Conservation (phyloP, 805 yeast species). For the Zygosaccharomyces gambellarensis region DNA sequence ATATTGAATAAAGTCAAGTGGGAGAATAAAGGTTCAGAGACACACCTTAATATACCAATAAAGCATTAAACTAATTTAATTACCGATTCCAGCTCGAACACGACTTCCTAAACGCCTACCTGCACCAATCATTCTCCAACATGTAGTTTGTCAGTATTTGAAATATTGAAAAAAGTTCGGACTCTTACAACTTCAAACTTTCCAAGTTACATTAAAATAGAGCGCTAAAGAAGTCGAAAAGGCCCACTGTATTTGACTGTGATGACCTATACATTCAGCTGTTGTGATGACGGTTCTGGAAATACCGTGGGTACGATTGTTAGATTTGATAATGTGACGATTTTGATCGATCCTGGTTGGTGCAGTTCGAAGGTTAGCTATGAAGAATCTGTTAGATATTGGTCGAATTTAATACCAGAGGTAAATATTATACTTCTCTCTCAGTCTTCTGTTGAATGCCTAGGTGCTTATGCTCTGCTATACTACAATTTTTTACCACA, state of each 20-base stretch:
- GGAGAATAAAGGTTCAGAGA: background rate
- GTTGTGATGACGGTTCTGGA: constrained; percentile 30
- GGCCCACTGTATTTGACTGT: background rate
- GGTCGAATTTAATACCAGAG: constrained; percentile 42
- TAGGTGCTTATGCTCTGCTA: constrained; percentile 74
- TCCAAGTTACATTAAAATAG: background rate
- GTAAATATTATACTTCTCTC: constrained; percentile 75
- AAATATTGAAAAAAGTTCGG: background rate
- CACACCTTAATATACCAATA: background rate
- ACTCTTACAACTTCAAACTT: background rate
- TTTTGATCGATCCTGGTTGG: constrained; percentile 76
- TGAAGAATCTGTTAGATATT: constrained; percentile 28
- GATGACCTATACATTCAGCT: constrained; percentile 26
- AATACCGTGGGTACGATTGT: constrained; percentile 43
- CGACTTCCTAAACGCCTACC: background rate
- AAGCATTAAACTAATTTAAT: background rate
- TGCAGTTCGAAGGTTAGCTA: constrained; percentile 45
- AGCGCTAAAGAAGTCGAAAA: background rate
- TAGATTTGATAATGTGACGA: constrained; percentile 51
- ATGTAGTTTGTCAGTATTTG: background rate
- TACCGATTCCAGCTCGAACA: background rate
- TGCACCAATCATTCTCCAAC: background rate
- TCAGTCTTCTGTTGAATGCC: constrained; percentile 73
- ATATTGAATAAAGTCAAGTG: background rate
- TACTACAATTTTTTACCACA: constrained; percentile 53